Conservation (phyloP, 768 basidiomycete genomes). For the Leccinum barrowsii region DNA sequence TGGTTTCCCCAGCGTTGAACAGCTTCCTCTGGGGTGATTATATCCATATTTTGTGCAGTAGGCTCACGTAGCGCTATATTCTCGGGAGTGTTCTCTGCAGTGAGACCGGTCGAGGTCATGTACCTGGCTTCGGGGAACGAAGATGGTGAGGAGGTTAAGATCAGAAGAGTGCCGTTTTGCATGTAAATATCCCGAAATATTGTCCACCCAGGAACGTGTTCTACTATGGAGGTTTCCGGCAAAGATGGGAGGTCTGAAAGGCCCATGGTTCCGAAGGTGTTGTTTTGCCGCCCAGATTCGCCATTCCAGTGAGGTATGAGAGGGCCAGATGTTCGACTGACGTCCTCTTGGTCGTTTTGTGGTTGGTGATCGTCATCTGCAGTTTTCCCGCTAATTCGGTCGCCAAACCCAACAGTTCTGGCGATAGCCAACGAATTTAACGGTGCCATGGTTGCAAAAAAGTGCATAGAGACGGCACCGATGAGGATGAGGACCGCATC, state of each 20-base stretch:
- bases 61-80: conserved; percentile 69
- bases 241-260: conserved; percentile 24
- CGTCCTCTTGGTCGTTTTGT: conserved; percentile 3
- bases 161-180: conserved; percentile 75
- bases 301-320: background rate
- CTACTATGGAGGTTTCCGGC: conserved; percentile 53
- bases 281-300: background rate
- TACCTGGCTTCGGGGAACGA: conserved; percentile 45
- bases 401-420: conserved; percentile 25
- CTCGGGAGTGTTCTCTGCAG: conserved; percentile 56
- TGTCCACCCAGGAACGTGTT: conserved; percentile 83
- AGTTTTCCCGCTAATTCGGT: background rate
- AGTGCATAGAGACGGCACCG: conserved; percentile 54
- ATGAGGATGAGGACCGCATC: conserved; percentile 59
- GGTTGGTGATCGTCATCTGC: background rate
- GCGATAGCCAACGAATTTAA: conserved; percentile 32
- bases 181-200: conserved; percentile 81
- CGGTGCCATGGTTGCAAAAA: conserved; percentile 41
- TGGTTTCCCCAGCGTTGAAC: conserved; percentile 54
- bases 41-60: conserved; percentile 55
- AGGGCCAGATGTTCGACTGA: background rate
- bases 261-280: background rate
- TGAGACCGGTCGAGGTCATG: conserved; percentile 68
- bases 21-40: conserved; percentile 61
- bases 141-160: conserved; percentile 49